phyloP scores from a whole-genome alignment of 2,329 filamentous ascomycete genomes.

The Chrysoporthe austroafricana region DNA sequence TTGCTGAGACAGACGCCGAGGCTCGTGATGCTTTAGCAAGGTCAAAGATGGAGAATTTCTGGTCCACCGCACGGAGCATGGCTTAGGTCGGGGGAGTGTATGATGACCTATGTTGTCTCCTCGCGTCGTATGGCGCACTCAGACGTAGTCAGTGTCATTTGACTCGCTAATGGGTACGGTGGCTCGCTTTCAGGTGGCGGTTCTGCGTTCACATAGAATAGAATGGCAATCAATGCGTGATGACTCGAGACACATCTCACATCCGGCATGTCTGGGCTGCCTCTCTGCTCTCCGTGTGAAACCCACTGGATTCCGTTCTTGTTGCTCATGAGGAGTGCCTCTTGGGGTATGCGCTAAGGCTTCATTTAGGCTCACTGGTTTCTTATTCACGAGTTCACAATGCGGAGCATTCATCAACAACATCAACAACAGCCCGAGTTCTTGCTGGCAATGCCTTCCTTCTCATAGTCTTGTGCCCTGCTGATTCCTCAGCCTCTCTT shows the following conservation, averaged over 20 bases:
- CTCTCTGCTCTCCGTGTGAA: neutral
- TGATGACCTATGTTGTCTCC: neutral
- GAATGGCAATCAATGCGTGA: neutral
- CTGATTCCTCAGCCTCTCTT: neutral
- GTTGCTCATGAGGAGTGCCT: neutral
- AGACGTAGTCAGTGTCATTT: neutral
- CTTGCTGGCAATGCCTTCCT: neutral
- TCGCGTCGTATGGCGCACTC: constrained; percentile 6
- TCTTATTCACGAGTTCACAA: neutral
- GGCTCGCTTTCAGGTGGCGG: neutral
- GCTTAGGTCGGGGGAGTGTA: neutral
- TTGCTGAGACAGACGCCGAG: constrained; percentile 91
- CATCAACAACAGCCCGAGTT: neutral
- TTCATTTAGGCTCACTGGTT: too few relatives aligned
- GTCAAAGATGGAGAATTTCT: constrained; percentile 93
- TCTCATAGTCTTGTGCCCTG: neutral
- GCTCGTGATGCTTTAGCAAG: constrained; percentile 79
- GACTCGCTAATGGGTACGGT: neutral
- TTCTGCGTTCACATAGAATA: neutral
- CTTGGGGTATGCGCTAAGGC: neutral
- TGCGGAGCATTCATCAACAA: neutral
- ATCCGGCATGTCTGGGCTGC: neutral
- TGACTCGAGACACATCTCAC: neutral
- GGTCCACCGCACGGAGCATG: constrained; percentile 79
- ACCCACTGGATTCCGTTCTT: neutral